These are phyloP conservation scores for Herpetomonas samuelpessoai DNA, from an alignment of 208 protist species.

Conservation along the genomic window DNA sequence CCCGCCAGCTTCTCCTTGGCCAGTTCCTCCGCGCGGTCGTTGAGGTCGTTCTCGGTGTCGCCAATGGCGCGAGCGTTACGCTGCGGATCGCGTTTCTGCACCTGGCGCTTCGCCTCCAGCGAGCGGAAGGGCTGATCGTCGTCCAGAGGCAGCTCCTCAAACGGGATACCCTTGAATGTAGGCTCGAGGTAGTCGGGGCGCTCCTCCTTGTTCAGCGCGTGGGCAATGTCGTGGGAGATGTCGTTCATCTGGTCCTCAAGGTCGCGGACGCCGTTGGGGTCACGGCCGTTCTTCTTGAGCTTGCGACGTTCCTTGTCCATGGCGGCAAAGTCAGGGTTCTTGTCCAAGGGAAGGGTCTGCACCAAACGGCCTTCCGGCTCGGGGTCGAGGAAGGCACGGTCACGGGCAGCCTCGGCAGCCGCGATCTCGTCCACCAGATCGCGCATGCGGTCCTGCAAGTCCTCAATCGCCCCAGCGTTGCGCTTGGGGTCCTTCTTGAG, in stretches of 20 bases:
- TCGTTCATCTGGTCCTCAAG: slow-evolving; percentile 75
- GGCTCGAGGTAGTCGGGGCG: slow-evolving; percentile 53
- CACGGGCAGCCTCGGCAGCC: slow-evolving; percentile 30
- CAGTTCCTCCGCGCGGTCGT: slow-evolving; percentile 59
- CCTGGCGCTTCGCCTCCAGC: slow-evolving; percentile 58
- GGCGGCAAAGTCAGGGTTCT: slow-evolving; percentile 50
- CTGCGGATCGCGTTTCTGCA: slow-evolving; percentile 58
- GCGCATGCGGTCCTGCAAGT: slow-evolving; percentile 44
- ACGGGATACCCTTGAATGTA: slow-evolving; percentile 53
- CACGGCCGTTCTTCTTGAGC: slow-evolving; percentile 25
- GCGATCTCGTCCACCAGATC: slow-evolving; percentile 46
- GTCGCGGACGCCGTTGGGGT: slow-evolving; percentile 33
- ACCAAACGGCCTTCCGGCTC: slow-evolving; percentile 55
- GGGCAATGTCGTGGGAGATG: slow-evolving; percentile 59
- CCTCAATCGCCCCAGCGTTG: slow-evolving; percentile 46
- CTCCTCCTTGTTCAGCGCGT: slow-evolving; percentile 60
- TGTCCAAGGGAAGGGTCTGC: slow-evolving; percentile 45
- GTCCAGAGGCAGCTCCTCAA: slow-evolving; percentile 59
- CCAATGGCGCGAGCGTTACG: slow-evolving; percentile 48
- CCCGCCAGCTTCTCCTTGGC: slow-evolving; percentile 36
- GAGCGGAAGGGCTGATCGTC: slow-evolving; percentile 49
- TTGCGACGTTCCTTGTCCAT: slow-evolving; percentile 60
- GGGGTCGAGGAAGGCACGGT: slow-evolving; percentile 64
- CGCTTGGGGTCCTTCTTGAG: slow-evolving; percentile 49
- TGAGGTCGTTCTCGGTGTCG: slow-evolving; percentile 53